phyloP scores from a whole-genome alignment of 192 early-diverging fungal genomes.

The Podila clonocystis region DNA sequence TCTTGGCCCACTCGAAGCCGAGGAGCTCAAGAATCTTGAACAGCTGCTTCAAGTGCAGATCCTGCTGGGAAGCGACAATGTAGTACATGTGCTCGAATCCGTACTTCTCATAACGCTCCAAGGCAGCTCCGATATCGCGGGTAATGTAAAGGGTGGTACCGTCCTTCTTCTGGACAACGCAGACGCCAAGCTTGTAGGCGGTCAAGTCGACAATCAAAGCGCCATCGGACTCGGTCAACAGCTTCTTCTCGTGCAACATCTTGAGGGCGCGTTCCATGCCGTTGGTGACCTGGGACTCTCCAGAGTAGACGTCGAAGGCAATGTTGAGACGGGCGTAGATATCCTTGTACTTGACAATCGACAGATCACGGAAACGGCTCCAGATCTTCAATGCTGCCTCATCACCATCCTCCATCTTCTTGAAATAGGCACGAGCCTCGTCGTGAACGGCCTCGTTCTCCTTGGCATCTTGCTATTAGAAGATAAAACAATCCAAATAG shows the following conservation, averaged over 20 bases:
- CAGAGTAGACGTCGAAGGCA: constrained; percentile 94
- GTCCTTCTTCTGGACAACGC: constrained; percentile 89
- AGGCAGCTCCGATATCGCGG: constrained; percentile 96
- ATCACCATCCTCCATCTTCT: constrained; percentile 95
- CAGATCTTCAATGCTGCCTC: constrained; percentile 82
- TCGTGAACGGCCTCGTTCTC: constrained; percentile 78
- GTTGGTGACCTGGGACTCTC: constrained; percentile 90
- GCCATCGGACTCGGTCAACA: constrained; percentile 82
- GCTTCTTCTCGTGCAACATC: constrained; percentile 75
- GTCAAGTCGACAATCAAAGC: constrained; percentile 89
- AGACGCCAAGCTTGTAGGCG: constrained; percentile 83
- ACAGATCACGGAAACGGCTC: constrained; percentile 88
- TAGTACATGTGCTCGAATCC: constrained; percentile 95
- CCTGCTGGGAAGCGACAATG: constrained; percentile 90
- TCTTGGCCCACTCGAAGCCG: constrained; percentile 82
- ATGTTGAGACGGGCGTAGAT: constrained; percentile 92
- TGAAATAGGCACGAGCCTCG: constrained; percentile 90
- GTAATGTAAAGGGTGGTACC: constrained; percentile 95
- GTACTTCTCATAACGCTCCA: constrained; percentile 87
- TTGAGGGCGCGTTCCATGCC: constrained; percentile 75
- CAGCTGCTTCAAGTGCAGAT: constrained; percentile 91
- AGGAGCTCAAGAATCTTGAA: constrained; percentile 92
- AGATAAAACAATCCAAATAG: neutral
- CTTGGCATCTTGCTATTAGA: constrained; percentile 67
- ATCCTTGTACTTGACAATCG: constrained; percentile 91